A percentile compares a stretch with the other conserved stretches of the same genome.
phyloP scores from a whole-genome alignment of 225 moss, liverwort and hornwort species.

The Neckera pumila region DNA sequence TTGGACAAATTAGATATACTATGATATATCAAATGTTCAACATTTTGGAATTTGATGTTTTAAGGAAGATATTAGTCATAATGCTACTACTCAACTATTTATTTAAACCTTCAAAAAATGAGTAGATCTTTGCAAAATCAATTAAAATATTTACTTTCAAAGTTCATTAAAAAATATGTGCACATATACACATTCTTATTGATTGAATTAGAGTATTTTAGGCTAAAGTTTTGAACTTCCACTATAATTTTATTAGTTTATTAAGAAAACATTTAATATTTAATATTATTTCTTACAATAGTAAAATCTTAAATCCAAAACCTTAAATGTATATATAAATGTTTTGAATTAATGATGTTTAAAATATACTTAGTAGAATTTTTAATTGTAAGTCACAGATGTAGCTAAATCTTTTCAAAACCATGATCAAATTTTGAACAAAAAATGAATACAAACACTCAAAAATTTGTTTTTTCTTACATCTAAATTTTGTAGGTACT shows the following conservation, averaged over 20 bases:
- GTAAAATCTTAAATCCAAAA: no score
- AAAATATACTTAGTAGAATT: not conserved
- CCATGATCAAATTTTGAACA: not conserved
- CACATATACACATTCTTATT: not conserved
- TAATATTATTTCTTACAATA: no score
- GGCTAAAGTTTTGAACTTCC: rapidly evolving
- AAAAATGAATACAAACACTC: not conserved
- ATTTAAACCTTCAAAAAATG: not conserved
- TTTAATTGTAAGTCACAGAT: not conserved
- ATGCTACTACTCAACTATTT: not conserved
- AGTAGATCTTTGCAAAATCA: no score
- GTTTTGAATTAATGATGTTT: not conserved
- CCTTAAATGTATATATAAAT: rapidly evolving
- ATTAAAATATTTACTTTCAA: not conserved
- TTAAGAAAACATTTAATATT: rapidly evolving
- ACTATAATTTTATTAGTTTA: no score
- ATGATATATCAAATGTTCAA: no score
- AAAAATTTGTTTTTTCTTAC: not conserved
- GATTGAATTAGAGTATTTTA: not conserved
- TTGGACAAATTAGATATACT: no score
- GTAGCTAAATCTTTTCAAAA: not conserved
- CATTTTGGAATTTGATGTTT: not conserved
- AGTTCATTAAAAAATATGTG: not conserved
- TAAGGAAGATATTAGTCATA: no score
- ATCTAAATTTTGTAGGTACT: not conserved